phyloP scores from a whole-genome alignment of 441 rosid species.

The Brassica balearica region DNA sequence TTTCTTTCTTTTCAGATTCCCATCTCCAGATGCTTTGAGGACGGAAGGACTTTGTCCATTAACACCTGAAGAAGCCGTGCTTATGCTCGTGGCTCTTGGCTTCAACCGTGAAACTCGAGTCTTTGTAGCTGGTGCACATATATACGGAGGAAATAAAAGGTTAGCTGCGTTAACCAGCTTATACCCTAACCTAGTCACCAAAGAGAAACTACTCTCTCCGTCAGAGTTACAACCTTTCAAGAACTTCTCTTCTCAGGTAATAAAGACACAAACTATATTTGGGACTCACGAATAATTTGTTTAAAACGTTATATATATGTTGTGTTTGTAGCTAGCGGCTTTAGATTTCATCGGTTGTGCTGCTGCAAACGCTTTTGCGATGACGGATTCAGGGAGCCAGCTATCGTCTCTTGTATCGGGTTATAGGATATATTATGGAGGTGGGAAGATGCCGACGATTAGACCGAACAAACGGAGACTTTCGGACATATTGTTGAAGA shows the following conservation, averaged over 20 bases:
- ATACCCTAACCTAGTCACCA: slow-evolving; percentile 87
- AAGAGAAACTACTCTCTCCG: slow-evolving; percentile 80
- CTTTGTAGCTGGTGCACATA: slow-evolving; percentile 87
- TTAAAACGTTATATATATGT: neutral
- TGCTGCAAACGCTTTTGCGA: slow-evolving; percentile 77
- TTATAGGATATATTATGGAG: slow-evolving; percentile 79
- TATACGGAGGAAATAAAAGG: slow-evolving; percentile 72
- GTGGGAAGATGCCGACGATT: slow-evolving; percentile 88
- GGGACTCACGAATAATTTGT: too few species aligned
- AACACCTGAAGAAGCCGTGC: slow-evolving; percentile 91
- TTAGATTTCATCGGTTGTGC: slow-evolving; percentile 81
- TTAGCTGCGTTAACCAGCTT: slow-evolving; percentile 72
- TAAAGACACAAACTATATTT: too few species aligned
- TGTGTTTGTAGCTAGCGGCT: slow-evolving; percentile 53
- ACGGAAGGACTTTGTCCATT: slow-evolving; percentile 88
- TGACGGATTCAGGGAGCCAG: slow-evolving; percentile 96
- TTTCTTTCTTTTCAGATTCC: slow-evolving; percentile 52
- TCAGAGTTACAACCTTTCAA: slow-evolving; percentile 75
- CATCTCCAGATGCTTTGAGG: slow-evolving; percentile 71
- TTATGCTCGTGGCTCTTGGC: slow-evolving; percentile 92
- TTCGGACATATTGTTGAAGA: slow-evolving; percentile 67
- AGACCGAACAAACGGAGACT: slow-evolving; percentile 87
- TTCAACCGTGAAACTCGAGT: slow-evolving; percentile 73
- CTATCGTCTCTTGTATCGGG: slow-evolving; percentile 88
- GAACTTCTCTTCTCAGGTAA: slow-evolving; percentile 91